Conservation (phyloP, 2,329 filamentous ascomycete genomes). For the Leptographium wingfieldii region DNA sequence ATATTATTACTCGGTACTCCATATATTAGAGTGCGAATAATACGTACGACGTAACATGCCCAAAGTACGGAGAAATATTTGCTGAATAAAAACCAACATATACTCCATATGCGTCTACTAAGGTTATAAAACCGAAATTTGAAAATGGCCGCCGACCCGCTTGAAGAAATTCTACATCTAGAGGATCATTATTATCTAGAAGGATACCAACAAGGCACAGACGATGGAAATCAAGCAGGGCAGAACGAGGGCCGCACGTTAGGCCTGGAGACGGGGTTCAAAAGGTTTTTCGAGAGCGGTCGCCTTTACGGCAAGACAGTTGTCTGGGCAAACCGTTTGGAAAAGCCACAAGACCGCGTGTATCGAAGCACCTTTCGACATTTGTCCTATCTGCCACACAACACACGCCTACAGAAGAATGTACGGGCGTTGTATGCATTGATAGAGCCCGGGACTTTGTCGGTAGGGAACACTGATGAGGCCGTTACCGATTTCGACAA, state of each 20-base stretch:
- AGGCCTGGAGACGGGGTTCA: slow-evolving; percentile 83
- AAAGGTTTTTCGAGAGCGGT: slow-evolving; percentile 78
- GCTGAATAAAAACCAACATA: no score
- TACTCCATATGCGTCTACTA: no score
- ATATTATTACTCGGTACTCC: neutral
- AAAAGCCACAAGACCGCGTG: neutral
- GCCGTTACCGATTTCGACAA: slow-evolving; percentile 88
- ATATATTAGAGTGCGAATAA: neutral
- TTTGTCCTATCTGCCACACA: slow-evolving; percentile 36
- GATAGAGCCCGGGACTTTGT: slow-evolving; percentile 64
- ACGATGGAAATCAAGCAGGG: slow-evolving; percentile 66
- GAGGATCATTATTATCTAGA: slow-evolving; percentile 66
- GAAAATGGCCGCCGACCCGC: slow-evolving; percentile 28
- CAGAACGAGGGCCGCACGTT: slow-evolving; percentile 81
- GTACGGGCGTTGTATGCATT: slow-evolving; percentile 62
- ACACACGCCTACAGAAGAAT: slow-evolving; percentile 62
- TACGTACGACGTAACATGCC: neutral
- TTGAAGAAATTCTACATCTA: slow-evolving; percentile 45
- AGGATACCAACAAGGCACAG: slow-evolving; percentile 62
- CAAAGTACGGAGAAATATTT: neutral
- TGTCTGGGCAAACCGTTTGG: slow-evolving; percentile 69
- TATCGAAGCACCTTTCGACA: neutral
- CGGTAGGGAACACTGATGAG: slow-evolving; percentile 75
- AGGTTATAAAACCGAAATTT: neutral
- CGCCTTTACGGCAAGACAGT: slow-evolving; percentile 63